Evolutionary conservation across 805 yeast genomes (phyloP), one percentile per base, ranked within the genome.

Genomic region (Lachancea fermentati): DNA sequence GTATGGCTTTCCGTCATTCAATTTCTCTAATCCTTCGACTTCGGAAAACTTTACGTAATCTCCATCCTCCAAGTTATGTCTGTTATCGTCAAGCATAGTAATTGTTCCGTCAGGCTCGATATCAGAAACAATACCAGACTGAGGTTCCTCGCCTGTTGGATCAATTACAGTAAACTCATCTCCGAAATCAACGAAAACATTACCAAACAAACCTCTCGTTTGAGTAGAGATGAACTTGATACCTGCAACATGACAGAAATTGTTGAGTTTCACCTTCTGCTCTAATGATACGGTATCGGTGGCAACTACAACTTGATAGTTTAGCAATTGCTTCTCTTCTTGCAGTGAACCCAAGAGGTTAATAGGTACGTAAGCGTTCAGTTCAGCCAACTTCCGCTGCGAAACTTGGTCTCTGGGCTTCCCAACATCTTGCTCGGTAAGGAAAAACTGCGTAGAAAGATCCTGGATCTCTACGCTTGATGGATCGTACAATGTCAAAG

Each of bases 41-140:
- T 89, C 97, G 11, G 83, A 58, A 55, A 93, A 88, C 61, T 82
- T 85, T 41, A 93, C 96, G 57, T 67, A 84, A 53, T 85, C 84
- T 13, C 97, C 97, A 63, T 87, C 96, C 68, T 89, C 86, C 40
- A 93, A 71, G 14, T 95, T 95, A 58, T 93, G 99, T 63, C 97
- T 80, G 45, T 78, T 81, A 48, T 87, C 97, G 58, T 85, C 96
- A 52, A 91, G 73, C 71, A 85, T 86, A 15, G 96, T 83, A n/a
- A 93, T 96, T 8, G 88, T 82, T 43, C 97, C 97, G 58, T 85
- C 75, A 8, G 68, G 60, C 58, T 89, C 96, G 45, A 93, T 83
- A 58, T 85, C 95, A 1, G 96, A 84, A 1, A 93, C 85, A 44
- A 86, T 83, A 34, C 98, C 97, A 3, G 79, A 60, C 36, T 69